phyloP scores from a whole-genome alignment of 1,139 yeast species.

The Pichia sp. region DNA sequence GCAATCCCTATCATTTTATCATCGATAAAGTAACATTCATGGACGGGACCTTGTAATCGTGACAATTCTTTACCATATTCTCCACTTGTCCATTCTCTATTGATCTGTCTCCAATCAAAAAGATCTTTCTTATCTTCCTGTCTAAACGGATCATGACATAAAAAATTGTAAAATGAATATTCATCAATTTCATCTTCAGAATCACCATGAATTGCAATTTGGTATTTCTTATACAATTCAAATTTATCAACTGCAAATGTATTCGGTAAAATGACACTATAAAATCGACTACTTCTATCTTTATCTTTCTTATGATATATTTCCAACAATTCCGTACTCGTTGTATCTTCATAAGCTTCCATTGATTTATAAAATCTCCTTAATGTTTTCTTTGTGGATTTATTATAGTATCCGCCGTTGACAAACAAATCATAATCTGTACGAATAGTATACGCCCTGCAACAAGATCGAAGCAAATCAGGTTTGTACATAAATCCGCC shows the following conservation, averaged over 20 bases:
- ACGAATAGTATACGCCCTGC: constrained; percentile 77
- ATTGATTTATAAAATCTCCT: constrained; percentile 50
- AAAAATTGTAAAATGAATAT: constrained; percentile 52
- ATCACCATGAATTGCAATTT: constrained; percentile 62
- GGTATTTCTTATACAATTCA: constrained; percentile 63
- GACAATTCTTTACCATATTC: constrained; percentile 7
- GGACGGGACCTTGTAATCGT: constrained; percentile 45
- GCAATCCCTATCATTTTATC: constrained; percentile 67
- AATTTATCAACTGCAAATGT: constrained; percentile 55
- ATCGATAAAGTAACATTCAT: constrained; percentile 70
- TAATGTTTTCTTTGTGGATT: constrained; percentile 62
- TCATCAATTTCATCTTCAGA: constrained; percentile 39
- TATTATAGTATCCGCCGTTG: constrained; percentile 35
- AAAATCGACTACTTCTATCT: constrained; percentile 3
- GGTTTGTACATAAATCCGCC: constrained; percentile 71
- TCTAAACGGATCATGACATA: constrained; percentile 64
- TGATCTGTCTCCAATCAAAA: constrained; percentile 24
- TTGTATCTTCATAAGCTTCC: constrained; percentile 33
- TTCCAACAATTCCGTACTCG: background rate
- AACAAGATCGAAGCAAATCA: constrained; percentile 67
- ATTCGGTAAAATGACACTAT: constrained; percentile 42
- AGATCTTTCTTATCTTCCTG: constrained; percentile 28
- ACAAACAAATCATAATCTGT: constrained; percentile 41
- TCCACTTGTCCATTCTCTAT: constrained; percentile 30
- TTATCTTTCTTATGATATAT: constrained; percentile 6